Conservation (phyloP, 345 rosid genomes). For the Linum usitatissimum region DNA sequence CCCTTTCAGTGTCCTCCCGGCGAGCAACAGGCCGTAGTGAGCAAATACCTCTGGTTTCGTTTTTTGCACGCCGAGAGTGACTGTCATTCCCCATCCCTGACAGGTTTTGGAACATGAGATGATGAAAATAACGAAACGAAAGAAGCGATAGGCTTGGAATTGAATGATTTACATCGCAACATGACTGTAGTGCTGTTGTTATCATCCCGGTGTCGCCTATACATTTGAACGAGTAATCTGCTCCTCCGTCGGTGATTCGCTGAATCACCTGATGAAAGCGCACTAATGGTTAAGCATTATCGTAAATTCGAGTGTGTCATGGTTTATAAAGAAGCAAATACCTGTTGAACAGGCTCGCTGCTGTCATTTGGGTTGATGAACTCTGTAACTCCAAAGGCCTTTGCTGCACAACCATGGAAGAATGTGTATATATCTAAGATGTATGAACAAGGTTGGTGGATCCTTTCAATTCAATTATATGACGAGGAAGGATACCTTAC, state of each 20-base stretch:
- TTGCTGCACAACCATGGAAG: constrained; percentile 37
- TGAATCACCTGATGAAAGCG: constrained; percentile 50
- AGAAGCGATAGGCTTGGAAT: neutral
- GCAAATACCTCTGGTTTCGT: constrained; percentile 63
- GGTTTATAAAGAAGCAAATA: constrained; percentile 15
- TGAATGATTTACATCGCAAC: constrained; percentile 55
- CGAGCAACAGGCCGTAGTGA: constrained; percentile 61
- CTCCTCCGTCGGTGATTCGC: constrained; percentile 71
- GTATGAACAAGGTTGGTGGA: neutral
- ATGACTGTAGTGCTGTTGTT: constrained; percentile 74
- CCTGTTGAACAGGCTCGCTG: constrained; percentile 78
- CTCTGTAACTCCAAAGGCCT: constrained; percentile 68
- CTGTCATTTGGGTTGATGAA: constrained; percentile 56
- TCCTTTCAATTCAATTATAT: neutral
- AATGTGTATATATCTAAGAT: neutral
- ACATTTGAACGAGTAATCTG: constrained; percentile 85
- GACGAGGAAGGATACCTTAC: constrained; percentile 20
- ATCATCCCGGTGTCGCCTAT: constrained; percentile 60
- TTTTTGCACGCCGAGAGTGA: constrained; percentile 90
- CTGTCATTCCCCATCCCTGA: constrained; percentile 89
- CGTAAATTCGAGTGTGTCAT: neutral
- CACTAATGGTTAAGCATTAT: neutral
- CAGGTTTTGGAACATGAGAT: neutral
- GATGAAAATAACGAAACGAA: neutral
- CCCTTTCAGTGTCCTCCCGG: constrained; percentile 72